Base-by-base conservation (phyloP, 768 basidiomycete species). In the Agrocybe pediades region DNA sequence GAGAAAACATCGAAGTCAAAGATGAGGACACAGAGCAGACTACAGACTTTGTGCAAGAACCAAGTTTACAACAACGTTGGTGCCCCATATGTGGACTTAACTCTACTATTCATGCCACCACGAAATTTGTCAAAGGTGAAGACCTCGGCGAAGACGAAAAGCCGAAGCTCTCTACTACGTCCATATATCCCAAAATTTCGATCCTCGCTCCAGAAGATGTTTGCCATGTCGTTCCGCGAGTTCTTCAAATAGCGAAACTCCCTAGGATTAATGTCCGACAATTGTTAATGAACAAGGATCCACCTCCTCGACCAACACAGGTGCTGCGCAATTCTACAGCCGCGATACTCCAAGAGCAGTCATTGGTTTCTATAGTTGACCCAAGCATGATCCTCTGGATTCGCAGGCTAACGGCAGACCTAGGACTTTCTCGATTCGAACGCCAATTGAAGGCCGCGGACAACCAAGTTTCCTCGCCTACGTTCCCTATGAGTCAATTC, bases 71-170 rank as follows among this genome's bases (percentile, higher is more conserved):
- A n/a, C 33, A 36, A 4, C 33, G 33, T n/a, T 68, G 72, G 71
- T 74, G 73, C 48, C 60, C 53, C 9, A 54, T 69, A 26, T 75
- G 74, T 62, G 73, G 73, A 25, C 62, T 68, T n/a, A 54, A 61
- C 17, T 41, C 53, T 27, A 57, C 59, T 24, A 41, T 57, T 4
- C 70, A 73, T 53, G 21, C 49, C 25, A 41, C 29, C n/a, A 54
- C 55, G 45, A 56, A 42, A 50, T 25, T 52, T 40, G 52, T 65
- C 53, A 67, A 65, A 49, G 41, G 41, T 49, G 63, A 65, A 27
- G 39, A 26, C 27, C 7, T 27, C 3, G 21, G 58, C 30, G 52
- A 51, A 25, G 48, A 45, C 46, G 55, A 53, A 41, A 19, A 20
- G 17, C 41, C 17, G 16, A 27, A 40, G 24, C 13, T 17, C 16